Conservation (phyloP, 768 basidiomycete species). For the Boletus eberwhitei region DNA sequence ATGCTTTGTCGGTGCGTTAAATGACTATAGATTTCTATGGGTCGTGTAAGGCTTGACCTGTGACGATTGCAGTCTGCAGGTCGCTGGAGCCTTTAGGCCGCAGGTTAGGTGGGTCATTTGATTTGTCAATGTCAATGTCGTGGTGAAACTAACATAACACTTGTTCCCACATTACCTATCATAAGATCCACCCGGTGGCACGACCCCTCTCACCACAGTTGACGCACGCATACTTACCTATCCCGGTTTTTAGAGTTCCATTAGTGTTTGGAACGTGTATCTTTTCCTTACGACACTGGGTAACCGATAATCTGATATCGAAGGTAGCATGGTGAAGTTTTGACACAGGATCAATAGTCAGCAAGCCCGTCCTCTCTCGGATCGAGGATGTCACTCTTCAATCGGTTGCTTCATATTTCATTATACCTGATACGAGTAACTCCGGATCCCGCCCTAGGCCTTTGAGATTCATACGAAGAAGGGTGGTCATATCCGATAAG, state of each 20-base stretch:
- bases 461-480: constrained; percentile 1
- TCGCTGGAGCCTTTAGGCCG: neutral
- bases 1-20: neutral
- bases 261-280: neutral
- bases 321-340: constrained; percentile 2
- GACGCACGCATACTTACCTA: neutral
- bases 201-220: neutral
- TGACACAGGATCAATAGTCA: neutral
- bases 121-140: neutral
- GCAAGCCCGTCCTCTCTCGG: neutral
- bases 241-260: constrained; percentile 11
- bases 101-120: neutral
- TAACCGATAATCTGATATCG: neutral
- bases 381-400: neutral
- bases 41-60: neutral
- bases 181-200: neutral
- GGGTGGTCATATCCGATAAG: neutral
- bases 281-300: neutral
- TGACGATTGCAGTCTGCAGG: too few species aligned
- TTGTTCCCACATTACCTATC: neutral
- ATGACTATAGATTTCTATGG: neutral
- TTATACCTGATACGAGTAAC: neutral
- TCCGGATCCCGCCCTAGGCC: neutral
- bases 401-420: constrained; percentile 4
- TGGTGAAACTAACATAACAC: neutral